Conservation (phyloP, 192 early-diverging fungal genomes). For the Diversispora epigaea region DNA sequence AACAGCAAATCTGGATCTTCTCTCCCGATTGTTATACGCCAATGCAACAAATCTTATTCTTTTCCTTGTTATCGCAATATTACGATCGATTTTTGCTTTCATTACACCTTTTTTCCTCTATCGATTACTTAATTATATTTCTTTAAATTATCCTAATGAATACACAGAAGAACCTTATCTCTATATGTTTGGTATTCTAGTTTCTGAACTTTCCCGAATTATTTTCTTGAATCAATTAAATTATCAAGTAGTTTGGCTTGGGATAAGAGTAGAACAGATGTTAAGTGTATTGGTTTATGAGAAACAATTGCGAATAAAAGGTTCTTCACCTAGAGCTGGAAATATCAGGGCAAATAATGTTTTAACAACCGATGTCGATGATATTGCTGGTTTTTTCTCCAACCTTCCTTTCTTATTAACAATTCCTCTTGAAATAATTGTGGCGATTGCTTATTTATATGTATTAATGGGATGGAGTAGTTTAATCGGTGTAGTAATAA, state of each 20-base stretch:
- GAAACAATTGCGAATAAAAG: slow-evolving; percentile 47
- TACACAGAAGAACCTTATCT: slow-evolving; percentile 48
- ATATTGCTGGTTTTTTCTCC: slow-evolving; percentile 56
- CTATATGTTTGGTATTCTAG: slow-evolving; percentile 51
- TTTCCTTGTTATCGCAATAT: slow-evolving; percentile 33
- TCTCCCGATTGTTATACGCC: slow-evolving; percentile 14
- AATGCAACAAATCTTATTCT: slow-evolving; percentile 23
- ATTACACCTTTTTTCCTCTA: slow-evolving; percentile 52
- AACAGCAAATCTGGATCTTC: slow-evolving; percentile 16
- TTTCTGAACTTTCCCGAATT: slow-evolving; percentile 40
- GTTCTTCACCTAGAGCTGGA: slow-evolving; percentile 40
- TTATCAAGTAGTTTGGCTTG: slow-evolving; percentile 52
- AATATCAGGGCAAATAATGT: slow-evolving; percentile 58
- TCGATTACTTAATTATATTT: slow-evolving; percentile 46
- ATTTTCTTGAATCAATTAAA: slow-evolving; percentile 50
- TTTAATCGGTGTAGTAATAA: slow-evolving; percentile 73
- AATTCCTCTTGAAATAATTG: slow-evolving; percentile 65
- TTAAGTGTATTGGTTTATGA: slow-evolving; percentile 52
- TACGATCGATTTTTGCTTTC: slow-evolving; percentile 44
- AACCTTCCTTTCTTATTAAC: slow-evolving; percentile 66
- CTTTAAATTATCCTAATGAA: slow-evolving; percentile 21
- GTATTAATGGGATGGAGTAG: slow-evolving; percentile 74
- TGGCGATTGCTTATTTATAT: slow-evolving; percentile 70
- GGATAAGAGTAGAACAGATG: slow-evolving; percentile 55
- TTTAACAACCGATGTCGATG: slow-evolving; percentile 71